Percentiles rank a stretch among this genome's conserved stretches.
Conservation (phyloP, 78 protist genomes). For the Cyanophora paradoxa region DNA sequence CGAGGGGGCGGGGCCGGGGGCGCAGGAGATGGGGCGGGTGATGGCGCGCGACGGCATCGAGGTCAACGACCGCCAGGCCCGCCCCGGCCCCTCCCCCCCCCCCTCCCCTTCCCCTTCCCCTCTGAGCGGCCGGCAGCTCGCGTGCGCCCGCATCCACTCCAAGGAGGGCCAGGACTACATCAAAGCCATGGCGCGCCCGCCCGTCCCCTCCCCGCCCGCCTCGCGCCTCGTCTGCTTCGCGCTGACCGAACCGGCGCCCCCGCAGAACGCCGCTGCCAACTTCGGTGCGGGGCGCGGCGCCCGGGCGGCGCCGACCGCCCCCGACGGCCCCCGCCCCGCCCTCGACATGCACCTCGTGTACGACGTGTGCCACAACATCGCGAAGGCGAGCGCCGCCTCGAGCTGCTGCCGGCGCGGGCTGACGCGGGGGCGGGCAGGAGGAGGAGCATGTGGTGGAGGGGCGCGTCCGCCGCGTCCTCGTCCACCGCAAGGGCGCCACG, state of each 20-base stretch:
- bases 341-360: constrained; percentile 35
- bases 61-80: constrained; percentile 72
- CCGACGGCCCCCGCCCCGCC: constrained; percentile 58
- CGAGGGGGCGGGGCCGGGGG: too few species aligned
- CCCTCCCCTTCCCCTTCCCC: too few species aligned
- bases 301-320: too few species aligned
- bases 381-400: constrained; percentile 6
- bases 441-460: constrained; percentile 42
- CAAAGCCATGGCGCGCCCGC: constrained; percentile 75
- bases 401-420: too few species aligned
- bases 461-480: not conserved
- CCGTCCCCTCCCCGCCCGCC: too few species aligned
- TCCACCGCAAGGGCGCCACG: constrained; percentile 63
- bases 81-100: too few species aligned
- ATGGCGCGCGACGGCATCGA: constrained; percentile 59
- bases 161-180: constrained; percentile 57
- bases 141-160: constrained; percentile 35
- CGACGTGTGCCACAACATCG: constrained; percentile 32
- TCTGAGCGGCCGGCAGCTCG: constrained; percentile 33
- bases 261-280: too few species aligned
- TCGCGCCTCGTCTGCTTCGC: too few species aligned
- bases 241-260: too few species aligned
- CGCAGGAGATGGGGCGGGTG: constrained; percentile 70
- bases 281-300: too few species aligned
- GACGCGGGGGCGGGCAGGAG: too few species aligned